Percentiles rank a stretch among this genome's conserved stretches.
Evolutionary conservation across 495 filamentous ascomycete species (phyloP).

Genomic region (Penicillium malachiteum): DNA sequence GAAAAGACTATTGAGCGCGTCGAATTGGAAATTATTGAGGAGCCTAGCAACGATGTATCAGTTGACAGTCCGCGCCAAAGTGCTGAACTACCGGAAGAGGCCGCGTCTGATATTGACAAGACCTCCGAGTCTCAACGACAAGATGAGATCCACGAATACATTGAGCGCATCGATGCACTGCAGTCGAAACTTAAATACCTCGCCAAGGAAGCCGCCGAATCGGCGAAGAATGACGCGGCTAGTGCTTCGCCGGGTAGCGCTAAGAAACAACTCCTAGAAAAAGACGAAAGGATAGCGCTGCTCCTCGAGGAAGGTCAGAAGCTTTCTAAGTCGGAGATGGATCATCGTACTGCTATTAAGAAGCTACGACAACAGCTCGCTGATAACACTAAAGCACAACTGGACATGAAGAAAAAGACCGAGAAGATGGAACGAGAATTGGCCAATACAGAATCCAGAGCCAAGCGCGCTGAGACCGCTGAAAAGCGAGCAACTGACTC

Average conservation of each 20-base stretch:
- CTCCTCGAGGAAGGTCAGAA: constrained; percentile 92
- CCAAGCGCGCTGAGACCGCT: constrained; percentile 62
- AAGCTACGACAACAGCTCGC: constrained; percentile 70
- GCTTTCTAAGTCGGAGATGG: constrained; percentile 79
- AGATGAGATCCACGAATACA: constrained; percentile 76
- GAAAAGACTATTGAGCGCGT: constrained; percentile 6
- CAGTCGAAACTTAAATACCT: constrained; percentile 88
- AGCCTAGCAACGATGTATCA: constrained; percentile 7
- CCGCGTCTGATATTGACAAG: constrained; percentile 47
- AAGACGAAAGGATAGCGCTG: constrained; percentile 84
- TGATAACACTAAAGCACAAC: constrained; percentile 52
- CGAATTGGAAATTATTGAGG: constrained; percentile 8
- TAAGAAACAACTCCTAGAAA: constrained; percentile 80
- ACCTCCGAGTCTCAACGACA: constrained; percentile 63
- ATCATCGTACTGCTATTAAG: constrained; percentile 78
- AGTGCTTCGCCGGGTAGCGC: constrained; percentile 59
- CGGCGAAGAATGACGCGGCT: constrained; percentile 62
- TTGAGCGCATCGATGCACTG: constrained; percentile 89
- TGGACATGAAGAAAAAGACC: constrained; percentile 49
- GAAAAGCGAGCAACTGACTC: constrained; percentile 66
- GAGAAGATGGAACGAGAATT: constrained; percentile 68
- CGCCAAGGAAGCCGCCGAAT: constrained; percentile 71
- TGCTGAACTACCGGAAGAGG: constrained; percentile 17
- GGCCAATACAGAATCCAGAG: constrained; percentile 54
- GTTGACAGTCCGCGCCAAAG: constrained; percentile 15